Percentiles rank a stretch among this genome's conserved stretches.
phyloP scores from a whole-genome alignment of 169 alveolate species.

The Plasmodium yoelii region DNA sequence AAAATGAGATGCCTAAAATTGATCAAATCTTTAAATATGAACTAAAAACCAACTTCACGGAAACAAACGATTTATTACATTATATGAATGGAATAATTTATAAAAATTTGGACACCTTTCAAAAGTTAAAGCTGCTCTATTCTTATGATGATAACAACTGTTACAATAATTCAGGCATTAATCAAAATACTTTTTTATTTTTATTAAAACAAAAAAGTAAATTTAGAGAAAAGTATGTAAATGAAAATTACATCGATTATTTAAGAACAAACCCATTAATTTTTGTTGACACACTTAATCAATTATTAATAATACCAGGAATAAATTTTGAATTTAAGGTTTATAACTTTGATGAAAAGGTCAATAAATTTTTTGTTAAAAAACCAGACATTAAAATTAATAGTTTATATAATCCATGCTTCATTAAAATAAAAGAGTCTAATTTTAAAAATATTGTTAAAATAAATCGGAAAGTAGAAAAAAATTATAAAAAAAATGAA shows the following conservation, averaged over 20 bases:
- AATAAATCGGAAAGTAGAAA: conserved; percentile 14
- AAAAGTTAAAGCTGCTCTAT: conserved; percentile 33
- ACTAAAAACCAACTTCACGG: conserved; percentile 33
- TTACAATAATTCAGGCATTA: conserved; percentile 28
- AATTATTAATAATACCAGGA: conserved; percentile 57
- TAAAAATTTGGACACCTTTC: conserved; percentile 38
- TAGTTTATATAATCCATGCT: conserved; percentile 44
- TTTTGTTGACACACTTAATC: conserved; percentile 53
- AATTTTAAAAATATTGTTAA: conserved; percentile 33
- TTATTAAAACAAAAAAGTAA: conserved; percentile 41
- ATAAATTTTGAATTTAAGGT: conserved; percentile 35
- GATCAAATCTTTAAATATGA: conserved; percentile 64
- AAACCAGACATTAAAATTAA: conserved; percentile 49
- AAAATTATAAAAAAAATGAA: conserved; percentile 10
- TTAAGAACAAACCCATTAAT: conserved; percentile 57
- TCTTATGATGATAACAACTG: conserved; percentile 53
- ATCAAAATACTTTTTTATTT: conserved; percentile 47
- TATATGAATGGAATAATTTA: conserved; percentile 56
- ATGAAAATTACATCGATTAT: conserved; percentile 45
- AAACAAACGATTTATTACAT: conserved; percentile 41
- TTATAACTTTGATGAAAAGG: conserved; percentile 44
- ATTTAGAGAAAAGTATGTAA: conserved; percentile 45
- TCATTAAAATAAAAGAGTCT: conserved; percentile 23
- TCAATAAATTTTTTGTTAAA: conserved; percentile 32
- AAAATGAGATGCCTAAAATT: conserved; percentile 61